Percentiles rank a stretch among this genome's conserved stretches.
These are phyloP conservation scores for Eucalyptus erythrocorys DNA, from an alignment of 345 rosid species.

Conservation along the genomic window DNA sequence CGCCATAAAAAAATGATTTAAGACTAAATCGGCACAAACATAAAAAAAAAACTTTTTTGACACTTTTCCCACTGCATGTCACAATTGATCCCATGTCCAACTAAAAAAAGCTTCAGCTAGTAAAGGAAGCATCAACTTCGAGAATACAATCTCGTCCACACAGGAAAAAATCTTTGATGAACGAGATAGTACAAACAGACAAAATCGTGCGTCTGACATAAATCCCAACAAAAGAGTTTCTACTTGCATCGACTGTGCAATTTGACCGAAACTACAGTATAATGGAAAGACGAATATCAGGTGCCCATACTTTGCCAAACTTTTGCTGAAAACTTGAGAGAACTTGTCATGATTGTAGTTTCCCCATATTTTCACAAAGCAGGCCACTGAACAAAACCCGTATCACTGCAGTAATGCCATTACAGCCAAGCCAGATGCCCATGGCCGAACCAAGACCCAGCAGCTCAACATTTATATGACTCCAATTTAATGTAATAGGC, in stretches of 20 bases:
- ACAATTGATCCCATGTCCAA: not conserved
- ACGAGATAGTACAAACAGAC: not conserved
- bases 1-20: too few relatives aligned
- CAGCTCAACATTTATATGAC: not conserved
- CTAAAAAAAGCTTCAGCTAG: not conserved
- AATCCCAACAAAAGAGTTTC: not conserved
- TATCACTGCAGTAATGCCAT: not conserved
- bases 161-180: not conserved
- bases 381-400: not conserved
- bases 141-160: not conserved
- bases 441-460: not conserved
- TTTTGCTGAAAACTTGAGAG: not conserved
- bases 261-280: not conserved
- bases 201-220: not conserved
- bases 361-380: not conserved
- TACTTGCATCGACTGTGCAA: not conserved
- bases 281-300: not conserved
- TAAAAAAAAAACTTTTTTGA: too few relatives aligned
- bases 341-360: not conserved
- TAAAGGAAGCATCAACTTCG: not conserved
- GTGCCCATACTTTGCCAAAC: not conserved
- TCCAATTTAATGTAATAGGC: not conserved
- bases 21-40: too few relatives aligned
- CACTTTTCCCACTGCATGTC: too few relatives aligned
- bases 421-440: not conserved